phyloP scores from a whole-genome alignment of 805 yeast species.

The Pichia sporocuriosa region DNA sequence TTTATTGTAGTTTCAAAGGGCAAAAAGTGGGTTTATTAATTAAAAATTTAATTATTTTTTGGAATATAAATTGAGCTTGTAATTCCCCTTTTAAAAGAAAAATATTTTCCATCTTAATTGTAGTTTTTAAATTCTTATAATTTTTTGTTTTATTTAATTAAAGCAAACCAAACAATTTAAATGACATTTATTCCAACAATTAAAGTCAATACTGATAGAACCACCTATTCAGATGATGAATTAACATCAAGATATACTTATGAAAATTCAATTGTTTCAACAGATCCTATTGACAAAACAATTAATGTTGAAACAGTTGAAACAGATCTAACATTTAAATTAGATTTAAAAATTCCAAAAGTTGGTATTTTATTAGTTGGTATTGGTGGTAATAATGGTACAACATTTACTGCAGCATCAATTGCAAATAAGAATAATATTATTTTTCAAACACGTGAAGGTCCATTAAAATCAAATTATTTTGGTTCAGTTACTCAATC shows the following conservation, averaged over 20 bases:
- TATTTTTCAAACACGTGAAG: constrained; percentile 75
- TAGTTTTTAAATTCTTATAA: too few species aligned
- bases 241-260: constrained; percentile 60
- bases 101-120: too few species aligned
- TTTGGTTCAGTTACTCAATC: constrained; percentile 94
- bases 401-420: constrained; percentile 79
- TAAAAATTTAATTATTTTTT: too few species aligned
- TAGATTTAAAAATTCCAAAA: constrained; percentile 74
- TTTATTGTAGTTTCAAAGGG: too few species aligned
- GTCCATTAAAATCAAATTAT: constrained; percentile 65
- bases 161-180: background rate
- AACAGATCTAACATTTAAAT: constrained; percentile 76
- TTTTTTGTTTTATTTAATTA: too few species aligned
- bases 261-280: constrained; percentile 68
- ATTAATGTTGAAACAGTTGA: constrained; percentile 63
- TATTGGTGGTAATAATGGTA: constrained; percentile 94
- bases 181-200: constrained; percentile 34
- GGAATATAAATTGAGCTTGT: too few species aligned
- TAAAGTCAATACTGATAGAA: constrained; percentile 49
- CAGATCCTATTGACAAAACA: constrained; percentile 45
- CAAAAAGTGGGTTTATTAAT: too few species aligned
- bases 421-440: constrained; percentile 79
- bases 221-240: constrained; percentile 42
- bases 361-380: constrained; percentile 90
- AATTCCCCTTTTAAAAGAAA: too few species aligned